Evolutionary conservation across 176 grass and related monocot species (phyloP).

Genomic region (Luzula sylvatica): DNA sequence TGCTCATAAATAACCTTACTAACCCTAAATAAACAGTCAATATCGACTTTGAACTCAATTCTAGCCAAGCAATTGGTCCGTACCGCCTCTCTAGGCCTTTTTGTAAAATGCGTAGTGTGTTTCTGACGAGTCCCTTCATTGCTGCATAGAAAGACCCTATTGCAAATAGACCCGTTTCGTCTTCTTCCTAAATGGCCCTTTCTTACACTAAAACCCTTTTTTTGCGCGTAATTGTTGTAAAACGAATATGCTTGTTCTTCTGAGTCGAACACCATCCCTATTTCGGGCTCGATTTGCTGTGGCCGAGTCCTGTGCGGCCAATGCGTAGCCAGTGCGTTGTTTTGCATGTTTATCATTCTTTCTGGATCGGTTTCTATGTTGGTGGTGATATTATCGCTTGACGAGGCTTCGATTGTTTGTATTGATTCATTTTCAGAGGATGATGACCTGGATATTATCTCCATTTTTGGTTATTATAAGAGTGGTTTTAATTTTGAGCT

Average conservation of each 20-base stretch:
- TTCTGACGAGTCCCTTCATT: slow-evolving; percentile 45
- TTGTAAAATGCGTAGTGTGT: slow-evolving; percentile 32
- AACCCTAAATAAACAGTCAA: slow-evolving; percentile 28
- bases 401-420: not conserved
- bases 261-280: slow-evolving; percentile 43
- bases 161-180: slow-evolving; percentile 37
- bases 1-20: slow-evolving; percentile 41
- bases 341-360: too few relatives aligned
- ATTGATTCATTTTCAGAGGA: not conserved
- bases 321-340: not conserved
- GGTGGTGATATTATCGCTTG: not conserved
- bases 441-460: not conserved
- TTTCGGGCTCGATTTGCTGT: slow-evolving; percentile 25
- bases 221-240: slow-evolving; percentile 41
- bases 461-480: not conserved
- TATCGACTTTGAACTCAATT: slow-evolving; percentile 33
- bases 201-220: slow-evolving; percentile 44
- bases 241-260: slow-evolving; percentile 43
- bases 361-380: too few relatives aligned
- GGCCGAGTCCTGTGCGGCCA: not conserved
- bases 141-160: slow-evolving; percentile 45
- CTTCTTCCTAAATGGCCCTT: slow-evolving; percentile 51
- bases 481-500: not conserved
- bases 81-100: slow-evolving; percentile 28
- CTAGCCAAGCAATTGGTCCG: slow-evolving; percentile 47